A percentile compares a stretch with the other conserved stretches of the same genome.
Evolutionary conservation across 139 green algal genomes (phyloP).

Genomic region (Volvox reticuliferus): DNA sequence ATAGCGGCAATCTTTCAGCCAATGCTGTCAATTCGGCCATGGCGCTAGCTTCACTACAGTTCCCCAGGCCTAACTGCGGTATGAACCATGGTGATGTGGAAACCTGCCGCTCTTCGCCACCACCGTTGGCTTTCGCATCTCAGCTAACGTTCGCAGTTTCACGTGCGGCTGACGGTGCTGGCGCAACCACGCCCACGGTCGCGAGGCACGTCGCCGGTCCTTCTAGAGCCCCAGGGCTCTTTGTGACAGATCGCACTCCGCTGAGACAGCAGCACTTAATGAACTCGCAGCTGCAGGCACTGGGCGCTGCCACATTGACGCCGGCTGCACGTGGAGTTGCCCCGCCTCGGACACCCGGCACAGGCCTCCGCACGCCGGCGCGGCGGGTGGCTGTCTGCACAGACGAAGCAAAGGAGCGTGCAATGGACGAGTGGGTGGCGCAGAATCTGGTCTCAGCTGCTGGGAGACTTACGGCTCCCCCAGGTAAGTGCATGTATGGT

Average conservation of each 20-base stretch:
- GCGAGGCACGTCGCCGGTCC: neutral
- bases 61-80: too few relatives aligned
- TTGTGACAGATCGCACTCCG: conserved; percentile 20
- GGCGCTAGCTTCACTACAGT: too few relatives aligned
- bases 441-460: conserved; percentile 2
- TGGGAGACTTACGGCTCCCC: neutral
- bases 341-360: conserved; percentile 11
- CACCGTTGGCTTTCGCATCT: too few relatives aligned
- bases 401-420: conserved; percentile 21
- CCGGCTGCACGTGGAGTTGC: neutral
- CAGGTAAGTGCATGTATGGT: neutral
- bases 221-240: neutral
- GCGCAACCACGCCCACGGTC: neutral
- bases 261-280: neutral
- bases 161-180: neutral
- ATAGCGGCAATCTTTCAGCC: too few relatives aligned
- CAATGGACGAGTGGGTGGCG: conserved; percentile 21
- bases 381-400: conserved; percentile 19
- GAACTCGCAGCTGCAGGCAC: neutral
- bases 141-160: neutral
- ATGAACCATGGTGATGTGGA: too few relatives aligned
- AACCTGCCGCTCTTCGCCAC: too few relatives aligned
- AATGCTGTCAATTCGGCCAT: too few relatives aligned
- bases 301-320: neutral
- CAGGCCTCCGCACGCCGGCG: conserved; percentile 14